Evolutionary conservation across 169 alveolate genomes (phyloP).

Genomic region (Plasmodium vivax): DNA sequence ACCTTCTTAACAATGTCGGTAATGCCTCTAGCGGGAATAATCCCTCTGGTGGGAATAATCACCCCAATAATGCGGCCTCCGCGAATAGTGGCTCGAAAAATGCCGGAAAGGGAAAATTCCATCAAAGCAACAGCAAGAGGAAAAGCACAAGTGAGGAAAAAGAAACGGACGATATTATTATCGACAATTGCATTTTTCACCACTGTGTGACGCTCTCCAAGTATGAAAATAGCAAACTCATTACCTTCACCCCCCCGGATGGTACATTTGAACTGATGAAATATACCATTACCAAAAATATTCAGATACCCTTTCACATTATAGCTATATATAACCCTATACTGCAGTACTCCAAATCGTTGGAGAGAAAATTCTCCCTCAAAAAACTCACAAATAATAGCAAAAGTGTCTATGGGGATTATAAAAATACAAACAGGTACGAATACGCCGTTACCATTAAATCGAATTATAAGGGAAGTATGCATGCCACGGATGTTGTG

Average conservation of each 20-base stretch:
- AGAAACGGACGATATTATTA: constrained; percentile 16
- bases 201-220: constrained; percentile 63
- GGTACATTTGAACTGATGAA: constrained; percentile 60
- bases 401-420: constrained; percentile 19
- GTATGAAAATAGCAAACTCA: constrained; percentile 50
- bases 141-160: constrained; percentile 24
- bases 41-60: neutral
- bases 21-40: neutral
- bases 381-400: constrained; percentile 32
- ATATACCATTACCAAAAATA: constrained; percentile 61
- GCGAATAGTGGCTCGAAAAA: neutral
- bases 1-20: constrained; percentile 24
- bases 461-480: constrained; percentile 35
- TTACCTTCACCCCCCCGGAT: constrained; percentile 70
- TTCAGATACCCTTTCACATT: constrained; percentile 69
- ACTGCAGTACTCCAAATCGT: constrained; percentile 26
- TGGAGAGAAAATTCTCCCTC: constrained; percentile 38
- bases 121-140: neutral
- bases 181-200: constrained; percentile 63
- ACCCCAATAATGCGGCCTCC: neutral
- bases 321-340: constrained; percentile 61
- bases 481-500: constrained; percentile 52
- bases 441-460: constrained; percentile 61
- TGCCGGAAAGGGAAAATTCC: neutral
- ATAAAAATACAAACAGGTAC: constrained; percentile 57